These are phyloP conservation scores for Tricholoma sp. DNA, from an alignment of 768 basidiomycete species.

Conservation along the genomic window DNA sequence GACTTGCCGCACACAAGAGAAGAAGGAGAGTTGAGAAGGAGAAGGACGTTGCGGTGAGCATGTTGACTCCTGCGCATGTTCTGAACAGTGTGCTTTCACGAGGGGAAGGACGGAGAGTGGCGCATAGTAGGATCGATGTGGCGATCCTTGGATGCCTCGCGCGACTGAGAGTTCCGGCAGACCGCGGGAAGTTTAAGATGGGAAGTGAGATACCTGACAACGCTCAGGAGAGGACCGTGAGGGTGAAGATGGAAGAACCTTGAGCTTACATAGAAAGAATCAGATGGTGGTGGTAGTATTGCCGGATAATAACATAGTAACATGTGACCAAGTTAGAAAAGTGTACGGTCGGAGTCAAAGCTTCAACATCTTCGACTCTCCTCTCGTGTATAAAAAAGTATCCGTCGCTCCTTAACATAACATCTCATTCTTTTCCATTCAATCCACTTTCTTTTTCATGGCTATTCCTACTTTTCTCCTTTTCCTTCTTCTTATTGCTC, in stretches of 20 bases:
- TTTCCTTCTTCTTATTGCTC: background rate
- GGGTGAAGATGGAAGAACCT: constrained; percentile 10
- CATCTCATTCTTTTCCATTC: constrained; percentile 1
- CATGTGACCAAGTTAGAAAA: too few relatives aligned
- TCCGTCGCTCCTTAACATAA: background rate
- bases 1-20: constrained; percentile 12
- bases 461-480: background rate
- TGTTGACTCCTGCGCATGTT: constrained; percentile 42
- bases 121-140: constrained; percentile 8
- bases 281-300: background rate
- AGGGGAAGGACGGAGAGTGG: constrained; percentile 14
- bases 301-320: too few relatives aligned
- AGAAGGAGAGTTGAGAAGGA: constrained; percentile 11
- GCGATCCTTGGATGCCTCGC: constrained; percentile 27
- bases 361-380: too few relatives aligned
- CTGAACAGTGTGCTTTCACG: constrained; percentile 33
- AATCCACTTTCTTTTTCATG: background rate
- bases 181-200: background rate
- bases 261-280: background rate
- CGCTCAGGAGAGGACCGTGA: constrained; percentile 1
- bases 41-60: constrained; percentile 11
- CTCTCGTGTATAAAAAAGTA: background rate
- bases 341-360: too few relatives aligned
- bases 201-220: background rate
- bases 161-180: constrained; percentile 21